A percentile compares a stretch with the other conserved stretches of the same genome.
Conservation (phyloP, 164 flowering plant genomes). For the Tinospora cordifolia region DNA sequence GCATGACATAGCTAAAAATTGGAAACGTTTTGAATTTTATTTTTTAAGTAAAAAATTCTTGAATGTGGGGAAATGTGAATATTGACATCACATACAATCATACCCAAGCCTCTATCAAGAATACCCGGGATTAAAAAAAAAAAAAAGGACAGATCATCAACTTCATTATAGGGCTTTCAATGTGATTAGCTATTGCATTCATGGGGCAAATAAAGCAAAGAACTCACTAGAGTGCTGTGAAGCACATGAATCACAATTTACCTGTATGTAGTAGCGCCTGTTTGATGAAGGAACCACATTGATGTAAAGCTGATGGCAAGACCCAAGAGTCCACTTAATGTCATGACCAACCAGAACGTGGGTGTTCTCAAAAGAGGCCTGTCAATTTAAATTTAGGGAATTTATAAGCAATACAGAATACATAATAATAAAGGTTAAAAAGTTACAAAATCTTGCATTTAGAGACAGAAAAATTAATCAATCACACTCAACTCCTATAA, state of each 20-base stretch:
- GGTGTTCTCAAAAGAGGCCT: conserved; percentile 82
- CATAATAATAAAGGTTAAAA: too few species aligned
- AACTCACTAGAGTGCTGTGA: neutral
- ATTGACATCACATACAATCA: neutral
- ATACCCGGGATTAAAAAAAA: neutral
- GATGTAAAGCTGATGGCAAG: conserved; percentile 97
- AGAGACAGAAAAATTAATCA: neutral
- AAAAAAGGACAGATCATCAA: neutral
- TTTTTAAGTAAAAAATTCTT: neutral
- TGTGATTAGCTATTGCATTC: neutral
- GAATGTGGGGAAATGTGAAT: neutral
- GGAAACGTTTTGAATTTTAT: neutral
- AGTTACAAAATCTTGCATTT: neutral
- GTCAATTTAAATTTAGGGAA: conserved; percentile 25
- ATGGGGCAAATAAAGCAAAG: neutral
- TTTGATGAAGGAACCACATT: conserved; percentile 99
- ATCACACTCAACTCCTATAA: neutral
- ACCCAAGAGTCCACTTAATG: conserved; percentile 86
- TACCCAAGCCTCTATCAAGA: neutral
- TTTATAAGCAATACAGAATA: conserved; percentile 10
- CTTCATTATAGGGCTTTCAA: neutral
- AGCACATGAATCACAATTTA: conserved; percentile 13
- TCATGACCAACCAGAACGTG: conserved; percentile 79
- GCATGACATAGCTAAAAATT: neutral
- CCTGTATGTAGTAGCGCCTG: conserved; percentile 99